Evolutionary conservation across 129 eudicot genomes (phyloP), one percentile per base, ranked within the genome.

Genomic region (Lactuca sativa): DNA sequence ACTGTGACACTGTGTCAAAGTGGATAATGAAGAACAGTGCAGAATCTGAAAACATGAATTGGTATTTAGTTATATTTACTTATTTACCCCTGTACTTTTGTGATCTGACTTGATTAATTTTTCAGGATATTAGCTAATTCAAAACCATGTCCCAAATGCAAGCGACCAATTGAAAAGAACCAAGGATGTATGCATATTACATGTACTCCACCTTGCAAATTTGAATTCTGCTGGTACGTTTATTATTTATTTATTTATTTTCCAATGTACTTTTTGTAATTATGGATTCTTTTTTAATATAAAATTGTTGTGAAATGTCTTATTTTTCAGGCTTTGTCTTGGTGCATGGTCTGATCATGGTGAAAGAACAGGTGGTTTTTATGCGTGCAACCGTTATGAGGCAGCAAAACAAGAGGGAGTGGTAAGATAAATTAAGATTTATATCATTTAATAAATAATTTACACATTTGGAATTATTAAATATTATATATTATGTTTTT

Each of bases 171-270:
- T 75, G 98, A 92, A 85, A 92, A 92, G 85, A 92, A 92, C 62
- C 98, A 89, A 83, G 98, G 98, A 25, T 92, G 98, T 76, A 92
- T 92, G 96, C 98, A 92, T 80, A 88, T 92, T 31, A 92, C 98
- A 21, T 92, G 98, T 77, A 92, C 96, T 9, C 98, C 98, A 52
- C 98, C 98, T 41, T 92, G 98, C 80, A 92, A 86, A 84, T 92
- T 82, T 77, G 96, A 92, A 74, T 92, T 92, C 73, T 92, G 98
- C 85, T 92, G 98, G 98, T 92, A 84, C 69, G 95, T 66, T 65
- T 10, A 32, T 67, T 44, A 2, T 4, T 9, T 5, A 44, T 10
- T 11, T 47, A 47, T 61, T 61, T 16, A 9, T 32, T 12, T 32
- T 32, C 30, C 30, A 25, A 25, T 25, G 30, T 25, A 25, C 2